These are phyloP conservation scores for Lophium mytilinum DNA, from an alignment of 495 filamentous ascomycete genomes.

Conservation along the genomic window DNA sequence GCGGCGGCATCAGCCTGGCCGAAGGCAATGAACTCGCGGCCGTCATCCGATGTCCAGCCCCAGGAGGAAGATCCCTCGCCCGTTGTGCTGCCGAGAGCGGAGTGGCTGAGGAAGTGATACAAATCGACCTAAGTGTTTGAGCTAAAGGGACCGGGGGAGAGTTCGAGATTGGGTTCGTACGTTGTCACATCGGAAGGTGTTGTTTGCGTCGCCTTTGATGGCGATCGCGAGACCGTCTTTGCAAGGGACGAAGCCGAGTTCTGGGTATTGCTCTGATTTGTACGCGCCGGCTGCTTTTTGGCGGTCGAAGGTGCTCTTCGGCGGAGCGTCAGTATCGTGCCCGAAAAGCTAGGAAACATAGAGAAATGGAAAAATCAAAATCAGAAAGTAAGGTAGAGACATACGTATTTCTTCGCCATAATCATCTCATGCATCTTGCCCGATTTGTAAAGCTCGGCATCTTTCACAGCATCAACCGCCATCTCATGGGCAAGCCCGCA, in stretches of 20 bases:
- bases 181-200: conserved; percentile 46
- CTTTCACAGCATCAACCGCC: neutral
- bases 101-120: conserved; percentile 47
- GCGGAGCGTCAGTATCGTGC: too few species aligned
- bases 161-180: neutral
- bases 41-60: conserved; percentile 50
- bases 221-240: conserved; percentile 38
- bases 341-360: too few species aligned
- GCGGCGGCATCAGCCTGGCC: conserved; percentile 50
- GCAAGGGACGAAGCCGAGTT: conserved; percentile 30
- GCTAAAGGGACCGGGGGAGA: neutral
- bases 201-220: conserved; percentile 35
- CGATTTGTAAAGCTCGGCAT: neutral
- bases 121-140: conserved; percentile 37
- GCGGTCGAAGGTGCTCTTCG: neutral
- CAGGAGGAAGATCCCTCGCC: conserved; percentile 34
- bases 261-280: conserved; percentile 14
- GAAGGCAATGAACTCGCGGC: conserved; percentile 51
- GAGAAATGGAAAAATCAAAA: too few species aligned
- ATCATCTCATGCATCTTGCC: neutral
- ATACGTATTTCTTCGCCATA: neutral
- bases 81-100: conserved; percentile 38
- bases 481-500: neutral
- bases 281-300: conserved; percentile 9
- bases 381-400: too few species aligned